A percentile compares a stretch with the other conserved stretches of the same genome.
Conservation (phyloP, 2,329 filamentous ascomycete genomes). For the Colletotrichum sublineola region DNA sequence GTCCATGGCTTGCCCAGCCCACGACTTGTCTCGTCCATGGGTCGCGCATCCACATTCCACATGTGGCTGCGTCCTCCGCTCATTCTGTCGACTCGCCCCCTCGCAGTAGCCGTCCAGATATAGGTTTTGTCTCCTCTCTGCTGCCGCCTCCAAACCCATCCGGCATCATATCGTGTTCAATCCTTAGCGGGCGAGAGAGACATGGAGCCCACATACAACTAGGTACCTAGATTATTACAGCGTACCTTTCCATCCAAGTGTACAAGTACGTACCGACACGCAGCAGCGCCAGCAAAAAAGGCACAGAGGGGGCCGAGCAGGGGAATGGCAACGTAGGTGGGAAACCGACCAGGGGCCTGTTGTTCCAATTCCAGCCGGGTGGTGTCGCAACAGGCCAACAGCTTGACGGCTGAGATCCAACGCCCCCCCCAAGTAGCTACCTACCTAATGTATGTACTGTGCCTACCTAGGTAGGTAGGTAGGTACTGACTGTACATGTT, state of each 20-base stretch:
- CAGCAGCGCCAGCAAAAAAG: neutral
- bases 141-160: slow-evolving; percentile 16
- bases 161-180: slow-evolving; percentile 2
- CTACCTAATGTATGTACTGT: too few relatives aligned
- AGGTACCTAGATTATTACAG: too few relatives aligned
- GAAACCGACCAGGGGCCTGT: slow-evolving; percentile 14
- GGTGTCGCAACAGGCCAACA: slow-evolving; percentile 8
- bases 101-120: slow-evolving; percentile 23
- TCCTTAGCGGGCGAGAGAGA: slow-evolving; percentile 1
- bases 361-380: slow-evolving; percentile 26
- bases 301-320: slow-evolving; percentile 13
- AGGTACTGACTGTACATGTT: neutral
- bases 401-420: neutral
- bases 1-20: slow-evolving; percentile 3
- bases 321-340: neutral
- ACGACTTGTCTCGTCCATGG: slow-evolving; percentile 23
- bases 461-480: too few relatives aligned
- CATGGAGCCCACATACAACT: neutral
- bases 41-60: slow-evolving; percentile 41
- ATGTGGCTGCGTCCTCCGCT: slow-evolving; percentile 27
- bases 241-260: too few relatives aligned
- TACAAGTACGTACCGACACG: neutral
- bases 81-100: neutral
- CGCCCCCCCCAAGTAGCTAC: neutral
- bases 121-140: neutral